phyloP scores from a whole-genome alignment of 345 rosid species.

The Populus simonii region DNA sequence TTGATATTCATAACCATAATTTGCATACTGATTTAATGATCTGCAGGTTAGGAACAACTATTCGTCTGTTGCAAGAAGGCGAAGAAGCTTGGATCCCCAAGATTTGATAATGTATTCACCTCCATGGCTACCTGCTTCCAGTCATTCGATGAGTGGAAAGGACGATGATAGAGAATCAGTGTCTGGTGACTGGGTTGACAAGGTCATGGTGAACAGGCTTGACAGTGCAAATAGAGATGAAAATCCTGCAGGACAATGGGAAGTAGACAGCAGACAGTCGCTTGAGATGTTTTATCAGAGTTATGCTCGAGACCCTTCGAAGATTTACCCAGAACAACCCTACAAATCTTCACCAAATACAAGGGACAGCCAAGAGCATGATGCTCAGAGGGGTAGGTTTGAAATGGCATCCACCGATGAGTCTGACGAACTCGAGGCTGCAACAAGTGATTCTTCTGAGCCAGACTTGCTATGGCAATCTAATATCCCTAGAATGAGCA shows the following conservation, averaged over 20 bases:
- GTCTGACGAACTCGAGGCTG: conserved; percentile 30
- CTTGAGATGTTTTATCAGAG: conserved; percentile 30
- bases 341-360: conserved; percentile 25
- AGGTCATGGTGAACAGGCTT: conserved; percentile 28
- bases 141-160: conserved; percentile 19
- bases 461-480: conserved; percentile 59
- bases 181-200: conserved; percentile 30
- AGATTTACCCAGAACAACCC: conserved; percentile 42
- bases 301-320: conserved; percentile 27
- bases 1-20: background rate
- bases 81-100: conserved; percentile 33
- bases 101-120: conserved; percentile 19
- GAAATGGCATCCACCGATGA: conserved; percentile 31
- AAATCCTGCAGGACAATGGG: conserved; percentile 22
- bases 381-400: conserved; percentile 38
- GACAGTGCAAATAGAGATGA: conserved; percentile 14
- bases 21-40: background rate
- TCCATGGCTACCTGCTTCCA: conserved; percentile 14
- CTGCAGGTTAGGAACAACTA: conserved; percentile 14
- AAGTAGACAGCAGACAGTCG: conserved; percentile 39
- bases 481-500: conserved; percentile 43
- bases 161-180: conserved; percentile 26
- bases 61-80: conserved; percentile 10
- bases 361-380: conserved; percentile 47
- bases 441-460: conserved; percentile 54